Evolutionary conservation across 305 asterid genomes (phyloP), one percentile per base, ranked within the genome.

Genomic region (Plantago lanceolata): DNA sequence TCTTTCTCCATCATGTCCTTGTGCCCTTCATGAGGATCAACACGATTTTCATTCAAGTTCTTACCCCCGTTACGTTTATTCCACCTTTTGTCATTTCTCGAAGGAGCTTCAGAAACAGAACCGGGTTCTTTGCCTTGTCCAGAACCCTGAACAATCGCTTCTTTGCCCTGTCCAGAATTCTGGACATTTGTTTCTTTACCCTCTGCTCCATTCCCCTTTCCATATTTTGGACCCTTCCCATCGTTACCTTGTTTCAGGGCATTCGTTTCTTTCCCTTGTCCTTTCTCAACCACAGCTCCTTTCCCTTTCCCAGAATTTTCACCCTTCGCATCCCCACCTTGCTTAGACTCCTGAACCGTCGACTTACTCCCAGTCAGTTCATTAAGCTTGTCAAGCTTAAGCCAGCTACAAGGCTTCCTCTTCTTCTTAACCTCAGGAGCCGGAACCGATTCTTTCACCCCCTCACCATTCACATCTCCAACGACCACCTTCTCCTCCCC

Each of bases 331-430:
- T 58, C 64, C 64, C 59, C 47, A 43, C 56, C 61, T 65, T 70
- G 76, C 43, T 73, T 68, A 64, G 68, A 47, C 35, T 73, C 75
- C 81, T 62, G 65, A 63, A 52, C 61, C 9, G 77, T 45, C 9
- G 79, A 28, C 53, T 83, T 76, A 64, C 68, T 78, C 57, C 20
- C 84, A 57, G 61, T 19, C 9, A 65, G 78, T 59, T 77, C 70
- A 57, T 77, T 48, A 35, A 81, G 75, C 79, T 72, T 78, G 33
- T 79, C 81, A 29, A 78, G 82, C 58, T 72, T 75, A 2, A 77
- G 86, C 84, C 76, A 79, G 26, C 81, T 61, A 54, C 82, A 80
- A 48, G 81, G 80, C 78, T 78, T 73, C 78, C 76, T 73, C 75
- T 68, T 78, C 63, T 78, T 81, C 78, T 71, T 78, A 59, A 65